Percentiles rank a stretch among this genome's conserved stretches.
phyloP scores from a whole-genome alignment of 2,329 filamentous ascomycete species.

The Beauveria bassiana region DNA sequence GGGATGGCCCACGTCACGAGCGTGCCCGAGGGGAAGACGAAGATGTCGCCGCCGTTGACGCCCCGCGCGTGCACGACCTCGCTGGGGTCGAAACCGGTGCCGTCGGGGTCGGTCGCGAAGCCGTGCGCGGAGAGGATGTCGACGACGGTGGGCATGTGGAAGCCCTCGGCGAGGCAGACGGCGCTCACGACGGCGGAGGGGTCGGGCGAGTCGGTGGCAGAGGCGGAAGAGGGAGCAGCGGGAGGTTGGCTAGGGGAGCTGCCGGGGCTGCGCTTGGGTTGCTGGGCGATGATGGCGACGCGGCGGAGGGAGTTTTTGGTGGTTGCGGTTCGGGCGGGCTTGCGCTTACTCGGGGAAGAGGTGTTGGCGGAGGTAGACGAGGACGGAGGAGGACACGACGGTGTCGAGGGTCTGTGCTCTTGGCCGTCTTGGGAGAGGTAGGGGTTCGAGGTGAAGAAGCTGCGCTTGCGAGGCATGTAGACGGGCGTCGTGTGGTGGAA shows the following conservation, averaged over 20 bases:
- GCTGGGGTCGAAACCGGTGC: constrained; percentile 50
- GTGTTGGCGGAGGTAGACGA: constrained; percentile 38
- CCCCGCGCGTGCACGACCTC: constrained; percentile 57
- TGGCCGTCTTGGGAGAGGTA: constrained; percentile 37
- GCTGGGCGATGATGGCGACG: constrained; percentile 79
- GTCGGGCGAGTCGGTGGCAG: constrained; percentile 21
- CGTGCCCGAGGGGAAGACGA: constrained; percentile 91
- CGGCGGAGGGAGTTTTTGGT: constrained; percentile 71
- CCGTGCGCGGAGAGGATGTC: constrained; percentile 51
- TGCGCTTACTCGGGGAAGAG: constrained; percentile 32
- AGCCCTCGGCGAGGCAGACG: constrained; percentile 55
- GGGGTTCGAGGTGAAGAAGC: constrained; percentile 60
- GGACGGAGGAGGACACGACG: neutral
- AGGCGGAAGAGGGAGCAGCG: constrained; percentile 14
- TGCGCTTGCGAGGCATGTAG: constrained; percentile 45
- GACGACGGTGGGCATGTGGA: constrained; percentile 54
- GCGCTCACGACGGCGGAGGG: constrained; percentile 45
- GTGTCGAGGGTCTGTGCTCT: constrained; percentile 16
- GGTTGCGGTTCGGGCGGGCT: constrained; percentile 35
- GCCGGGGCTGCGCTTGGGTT: constrained; percentile 29
- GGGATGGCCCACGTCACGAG: constrained; percentile 88
- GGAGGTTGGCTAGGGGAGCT: neutral
- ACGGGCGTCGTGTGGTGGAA: constrained; percentile 40
- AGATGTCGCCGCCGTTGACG: constrained; percentile 71
- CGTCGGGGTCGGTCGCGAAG: constrained; percentile 55